Base-by-base conservation (phyloP, 2,329 filamentous ascomycete genomes). In the Simplicillium sp. region DNA sequence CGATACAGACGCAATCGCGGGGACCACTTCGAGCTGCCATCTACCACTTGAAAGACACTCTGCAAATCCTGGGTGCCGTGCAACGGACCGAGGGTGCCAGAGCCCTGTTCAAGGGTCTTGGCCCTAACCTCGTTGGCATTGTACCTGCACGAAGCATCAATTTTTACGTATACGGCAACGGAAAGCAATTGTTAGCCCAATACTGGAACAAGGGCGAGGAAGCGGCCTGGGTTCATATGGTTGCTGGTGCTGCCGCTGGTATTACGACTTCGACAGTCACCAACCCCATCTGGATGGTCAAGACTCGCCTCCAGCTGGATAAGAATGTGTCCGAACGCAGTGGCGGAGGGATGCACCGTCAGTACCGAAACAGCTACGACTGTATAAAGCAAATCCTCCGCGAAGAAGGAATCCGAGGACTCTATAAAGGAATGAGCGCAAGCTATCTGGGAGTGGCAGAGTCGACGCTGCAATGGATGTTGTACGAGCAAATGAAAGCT, bases 261-360 rank as follows among this genome's bases (percentile, higher is more conserved):
- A 76, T 96, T 34, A 81, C 82, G 7, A 96, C 90, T 0, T 86
- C 86, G 36, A 96, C 90, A 1, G 86, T 84, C 16, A 97, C 89
- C 31, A 96, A 96, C 61, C 89, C 89, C 2, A 95, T 97, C 55
- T 97, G 89, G 89, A 75, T 97, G 47, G 80, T 97, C 56, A 97
- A 97, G 72, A 97, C 89, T 33, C 73, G 89, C 28, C 60, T 97
- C 51, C 89, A 97, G 64, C 75, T 97, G 29, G 89, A 97, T 67
- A 94, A 89, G 67, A 86, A 85, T 56, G 76, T 80, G 39, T 83
- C 82, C 13, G 75, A 77, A 51, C 67, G 74, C 47, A 67, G 73
- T 44, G 75, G 66, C 18, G 71, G 68, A 32, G 58, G 65, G 18
- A 64, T 66, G 40, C 67, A 69, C 39, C 72, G 89, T 39, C 80